phyloP scores from a whole-genome alignment of 805 yeast genomes.

The Wickerhamiella qilinensis region DNA sequence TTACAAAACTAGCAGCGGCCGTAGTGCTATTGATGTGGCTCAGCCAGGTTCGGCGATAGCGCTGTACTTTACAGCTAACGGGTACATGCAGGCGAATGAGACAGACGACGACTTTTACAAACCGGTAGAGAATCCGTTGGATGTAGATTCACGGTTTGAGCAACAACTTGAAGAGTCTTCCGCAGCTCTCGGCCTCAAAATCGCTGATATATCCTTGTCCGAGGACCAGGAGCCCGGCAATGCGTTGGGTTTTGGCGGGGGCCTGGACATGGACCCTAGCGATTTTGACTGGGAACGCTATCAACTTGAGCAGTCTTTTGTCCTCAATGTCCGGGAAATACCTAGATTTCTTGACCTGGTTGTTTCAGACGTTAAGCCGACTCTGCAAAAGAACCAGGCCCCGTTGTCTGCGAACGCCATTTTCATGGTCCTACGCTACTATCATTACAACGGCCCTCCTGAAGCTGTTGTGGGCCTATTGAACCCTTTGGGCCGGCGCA shows the following conservation, averaged over 20 bases:
- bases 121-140: slow-evolving; percentile 12
- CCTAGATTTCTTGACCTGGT: slow-evolving; percentile 25
- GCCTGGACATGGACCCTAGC: slow-evolving; percentile 3
- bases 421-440: slow-evolving; percentile 26
- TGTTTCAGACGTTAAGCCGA: slow-evolving; percentile 22
- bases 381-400: slow-evolving; percentile 21
- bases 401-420: slow-evolving; percentile 29
- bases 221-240: background rate
- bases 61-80: slow-evolving; percentile 33
- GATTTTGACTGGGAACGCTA: slow-evolving; percentile 27
- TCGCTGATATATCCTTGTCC: slow-evolving; percentile 3
- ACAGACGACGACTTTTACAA: slow-evolving; percentile 10
- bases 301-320: slow-evolving; percentile 26
- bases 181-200: slow-evolving; percentile 11
- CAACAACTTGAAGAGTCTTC: slow-evolving; percentile 12
- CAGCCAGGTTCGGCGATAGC: slow-evolving; percentile 40
- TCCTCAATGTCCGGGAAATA: slow-evolving; percentile 22
- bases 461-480: slow-evolving; percentile 20
- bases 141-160: slow-evolving; percentile 12
- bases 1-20: slow-evolving; percentile 29
- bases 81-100: slow-evolving; percentile 9
- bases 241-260: background rate
- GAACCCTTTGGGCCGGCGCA: slow-evolving; percentile 20
- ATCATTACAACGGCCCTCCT: slow-evolving; percentile 21
- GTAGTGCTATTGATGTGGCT: slow-evolving; percentile 40